Conservation (phyloP, 2,329 filamentous ascomycete genomes). For the Arthrobotrys sphaeroides region DNA sequence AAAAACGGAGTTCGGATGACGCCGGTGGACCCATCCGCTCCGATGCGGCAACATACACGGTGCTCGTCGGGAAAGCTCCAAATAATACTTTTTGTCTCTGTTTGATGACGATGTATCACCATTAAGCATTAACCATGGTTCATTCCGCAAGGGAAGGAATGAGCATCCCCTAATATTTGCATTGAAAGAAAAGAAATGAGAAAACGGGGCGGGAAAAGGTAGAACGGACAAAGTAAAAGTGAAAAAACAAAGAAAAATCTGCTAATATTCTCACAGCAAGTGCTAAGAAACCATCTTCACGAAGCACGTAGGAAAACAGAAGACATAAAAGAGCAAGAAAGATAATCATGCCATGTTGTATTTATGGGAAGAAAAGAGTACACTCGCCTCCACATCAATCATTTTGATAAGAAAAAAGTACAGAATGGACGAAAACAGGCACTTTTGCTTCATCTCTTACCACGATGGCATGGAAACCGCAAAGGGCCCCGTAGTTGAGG, state of each 20-base stretch:
- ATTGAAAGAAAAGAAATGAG: constrained; percentile 17
- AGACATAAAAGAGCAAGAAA: neutral
- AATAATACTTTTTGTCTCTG: too few relatives aligned
- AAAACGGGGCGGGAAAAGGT: neutral
- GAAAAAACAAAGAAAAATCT: constrained; percentile 19
- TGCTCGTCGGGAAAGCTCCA: neutral
- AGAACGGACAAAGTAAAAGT: too few relatives aligned
- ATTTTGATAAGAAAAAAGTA: neutral
- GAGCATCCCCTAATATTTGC: constrained; percentile 49
- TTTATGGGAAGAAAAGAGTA: neutral
- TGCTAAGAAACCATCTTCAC: constrained; percentile 35
- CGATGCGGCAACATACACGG: neutral
- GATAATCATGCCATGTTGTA: constrained; percentile 14
- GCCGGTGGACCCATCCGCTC: neutral
- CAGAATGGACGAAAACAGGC: neutral
- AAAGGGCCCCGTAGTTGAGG: neutral
- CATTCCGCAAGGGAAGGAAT: neutral
- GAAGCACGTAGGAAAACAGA: constrained; percentile 22
- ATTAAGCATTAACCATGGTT: neutral
- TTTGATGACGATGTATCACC: constrained; percentile 6
- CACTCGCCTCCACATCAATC: constrained; percentile 10
- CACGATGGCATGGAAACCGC: neutral
- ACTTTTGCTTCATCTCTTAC: constrained; percentile 9
- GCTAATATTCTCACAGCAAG: constrained; percentile 32
- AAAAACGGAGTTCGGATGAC: neutral